A percentile compares a stretch with the other conserved stretches of the same genome.
Conservation (phyloP, 345 rosid species). For the Populus simonii region DNA sequence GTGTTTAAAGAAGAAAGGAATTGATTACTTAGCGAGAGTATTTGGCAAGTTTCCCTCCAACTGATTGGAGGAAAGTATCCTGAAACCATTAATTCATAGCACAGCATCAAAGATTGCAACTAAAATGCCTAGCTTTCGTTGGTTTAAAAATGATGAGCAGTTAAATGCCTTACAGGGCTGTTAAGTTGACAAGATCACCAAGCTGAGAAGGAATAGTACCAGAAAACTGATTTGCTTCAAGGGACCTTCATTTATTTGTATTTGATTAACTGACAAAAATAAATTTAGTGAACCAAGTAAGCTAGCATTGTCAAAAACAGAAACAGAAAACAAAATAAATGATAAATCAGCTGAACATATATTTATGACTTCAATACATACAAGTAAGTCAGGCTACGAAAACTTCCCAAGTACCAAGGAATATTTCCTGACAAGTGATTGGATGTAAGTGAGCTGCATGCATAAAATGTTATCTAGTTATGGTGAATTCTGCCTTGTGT, state of each 20-base stretch:
- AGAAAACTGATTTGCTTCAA: slow-evolving; percentile 17
- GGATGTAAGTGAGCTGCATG: slow-evolving; percentile 12
- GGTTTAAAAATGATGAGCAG: too few relatives aligned
- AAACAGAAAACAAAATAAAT: too few relatives aligned
- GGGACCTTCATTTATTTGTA: slow-evolving; percentile 3
- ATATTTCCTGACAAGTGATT: slow-evolving; percentile 13
- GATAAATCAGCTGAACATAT: too few relatives aligned
- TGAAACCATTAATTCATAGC: background rate
- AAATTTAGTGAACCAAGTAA: background rate
- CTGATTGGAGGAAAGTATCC: background rate
- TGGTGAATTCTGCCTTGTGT: background rate
- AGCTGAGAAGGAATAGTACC: slow-evolving; percentile 16
- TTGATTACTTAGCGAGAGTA: background rate
- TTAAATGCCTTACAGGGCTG: background rate
- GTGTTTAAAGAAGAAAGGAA: background rate
- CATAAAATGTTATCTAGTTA: too few relatives aligned
- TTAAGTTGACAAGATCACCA: slow-evolving; percentile 18
- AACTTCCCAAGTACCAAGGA: slow-evolving; percentile 4
- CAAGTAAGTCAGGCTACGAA: slow-evolving; percentile 13
- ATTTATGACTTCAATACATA: background rate
- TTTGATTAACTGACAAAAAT: too few relatives aligned
- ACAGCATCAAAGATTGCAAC: background rate
- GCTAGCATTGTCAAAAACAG: too few relatives aligned
- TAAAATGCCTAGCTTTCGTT: too few relatives aligned
- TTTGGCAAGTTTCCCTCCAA: background rate